Conservation (phyloP, 208 protist species). For the Tritrichomonas foetus region DNA sequence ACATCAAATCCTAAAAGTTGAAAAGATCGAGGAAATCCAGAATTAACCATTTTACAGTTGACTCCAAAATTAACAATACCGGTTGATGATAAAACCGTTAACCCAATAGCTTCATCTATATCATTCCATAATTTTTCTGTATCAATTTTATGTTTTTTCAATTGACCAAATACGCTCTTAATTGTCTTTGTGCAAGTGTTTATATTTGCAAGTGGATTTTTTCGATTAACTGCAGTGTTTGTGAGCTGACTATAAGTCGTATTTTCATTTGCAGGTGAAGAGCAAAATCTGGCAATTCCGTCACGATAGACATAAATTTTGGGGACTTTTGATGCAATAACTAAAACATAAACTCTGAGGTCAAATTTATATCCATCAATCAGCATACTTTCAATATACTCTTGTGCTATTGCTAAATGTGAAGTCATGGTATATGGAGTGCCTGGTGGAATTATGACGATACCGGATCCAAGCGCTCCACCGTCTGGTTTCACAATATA, state of each 20-base stretch:
- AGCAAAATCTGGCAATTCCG: not conserved
- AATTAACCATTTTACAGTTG: not conserved
- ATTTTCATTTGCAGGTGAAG: not conserved
- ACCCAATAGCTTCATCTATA: not conserved
- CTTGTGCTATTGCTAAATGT: not conserved
- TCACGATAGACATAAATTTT: not conserved
- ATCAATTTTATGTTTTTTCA: not conserved
- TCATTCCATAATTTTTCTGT: not conserved
- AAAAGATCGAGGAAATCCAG: slow-evolving; percentile 65
- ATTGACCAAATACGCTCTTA: not conserved
- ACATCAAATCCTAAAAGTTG: slow-evolving; percentile 91
- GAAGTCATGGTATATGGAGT: not conserved
- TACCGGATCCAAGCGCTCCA: not conserved
- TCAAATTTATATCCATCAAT: not conserved
- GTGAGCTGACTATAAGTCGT: not conserved
- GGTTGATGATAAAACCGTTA: not conserved
- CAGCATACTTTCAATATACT: not conserved
- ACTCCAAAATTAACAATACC: not conserved
- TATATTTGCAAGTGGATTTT: not conserved
- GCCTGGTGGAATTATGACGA: not conserved
- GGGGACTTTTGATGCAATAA: not conserved
- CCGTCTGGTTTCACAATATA: not conserved
- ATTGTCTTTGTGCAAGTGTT: not conserved
- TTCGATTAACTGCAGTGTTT: not conserved
- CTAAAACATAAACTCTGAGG: not conserved